Percentiles rank a stretch among this genome's conserved stretches.
Conservation (phyloP, 345 rosid genomes). For the Melaleuca quinquenervia region DNA sequence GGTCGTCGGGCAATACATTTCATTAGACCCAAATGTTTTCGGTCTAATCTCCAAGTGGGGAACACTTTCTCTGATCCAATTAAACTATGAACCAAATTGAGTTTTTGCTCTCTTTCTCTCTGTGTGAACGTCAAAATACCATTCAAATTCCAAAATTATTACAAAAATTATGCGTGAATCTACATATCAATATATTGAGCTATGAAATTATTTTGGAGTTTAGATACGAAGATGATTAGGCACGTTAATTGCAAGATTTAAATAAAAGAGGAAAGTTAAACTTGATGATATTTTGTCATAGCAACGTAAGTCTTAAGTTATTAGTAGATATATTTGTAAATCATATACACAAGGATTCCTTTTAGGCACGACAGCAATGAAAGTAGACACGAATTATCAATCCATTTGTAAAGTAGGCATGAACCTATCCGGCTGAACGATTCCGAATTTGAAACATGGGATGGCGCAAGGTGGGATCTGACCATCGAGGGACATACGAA, state of each 20-base stretch:
- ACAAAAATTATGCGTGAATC: neutral
- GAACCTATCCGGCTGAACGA: too few species aligned
- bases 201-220: neutral
- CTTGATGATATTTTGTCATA: neutral
- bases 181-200: neutral
- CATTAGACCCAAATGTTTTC: neutral
- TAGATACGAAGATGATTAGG: neutral
- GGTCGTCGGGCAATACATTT: neutral
- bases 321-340: too few species aligned
- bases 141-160: neutral
- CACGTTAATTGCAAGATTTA: neutral
- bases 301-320: neutral
- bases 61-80: neutral
- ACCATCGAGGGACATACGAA: too few species aligned
- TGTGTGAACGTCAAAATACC: neutral
- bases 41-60: neutral
- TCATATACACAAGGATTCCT: too few species aligned
- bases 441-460: too few species aligned
- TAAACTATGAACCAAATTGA: fast-evolving
- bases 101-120: neutral
- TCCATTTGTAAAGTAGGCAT: too few species aligned
- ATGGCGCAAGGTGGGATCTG: too few species aligned
- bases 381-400: too few species aligned
- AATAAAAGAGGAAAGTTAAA: neutral
- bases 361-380: too few species aligned